Base-by-base conservation (phyloP, 257 asterid genomes). In the Primulina tabacum region DNA sequence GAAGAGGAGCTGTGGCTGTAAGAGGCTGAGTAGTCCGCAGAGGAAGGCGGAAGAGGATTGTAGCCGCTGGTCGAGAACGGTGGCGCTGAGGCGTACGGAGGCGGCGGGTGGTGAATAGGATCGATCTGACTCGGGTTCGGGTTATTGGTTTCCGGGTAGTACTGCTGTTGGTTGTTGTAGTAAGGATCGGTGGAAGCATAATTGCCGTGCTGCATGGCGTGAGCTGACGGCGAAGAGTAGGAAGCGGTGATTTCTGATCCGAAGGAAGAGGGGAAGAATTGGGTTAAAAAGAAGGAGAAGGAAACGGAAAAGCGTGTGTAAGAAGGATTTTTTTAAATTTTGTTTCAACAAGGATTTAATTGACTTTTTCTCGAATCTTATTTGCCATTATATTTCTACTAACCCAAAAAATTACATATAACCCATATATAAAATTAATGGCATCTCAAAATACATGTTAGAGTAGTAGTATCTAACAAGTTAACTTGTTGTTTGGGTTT, bases 51-150 rank as follows among this genome's bases (percentile, higher is more conserved):
- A 14, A 76, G 76, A 67, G 85, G 77, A 17, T 83, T 55, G 77
- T 80, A 80, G 26, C 4, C 21, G 60, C 38, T 80, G 73, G 98
- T 75, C 28, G 92, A 69, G 80, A 68, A 85, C 7, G 93, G 95
- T 67, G 95, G 93, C 7, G 97, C 95, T 26, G 96, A 81, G 57
- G 86, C 89, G 85, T 91, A 84, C 16, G 95, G 75, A 64, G 90
- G 82, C 58, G 83, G 85, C 47, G 78, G 77, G 77, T 62, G 84
- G 75, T 8, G 72, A 35, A 34, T 65, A 75, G 67, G 72, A 40
- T 78, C 83, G 75, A 57, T 73, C 68, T 77, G 79, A 33, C 16
- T 67, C 24, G 65, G 81, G 34, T 21, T 77, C 16, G 73, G 67
- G 60, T 68, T 76, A 17, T 61, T 86, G 28, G 87, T 50, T 43